Evolutionary conservation across 208 protist species (phyloP), one percentile per base, ranked within the genome.

Genomic region (Crithidia bombi): DNA sequence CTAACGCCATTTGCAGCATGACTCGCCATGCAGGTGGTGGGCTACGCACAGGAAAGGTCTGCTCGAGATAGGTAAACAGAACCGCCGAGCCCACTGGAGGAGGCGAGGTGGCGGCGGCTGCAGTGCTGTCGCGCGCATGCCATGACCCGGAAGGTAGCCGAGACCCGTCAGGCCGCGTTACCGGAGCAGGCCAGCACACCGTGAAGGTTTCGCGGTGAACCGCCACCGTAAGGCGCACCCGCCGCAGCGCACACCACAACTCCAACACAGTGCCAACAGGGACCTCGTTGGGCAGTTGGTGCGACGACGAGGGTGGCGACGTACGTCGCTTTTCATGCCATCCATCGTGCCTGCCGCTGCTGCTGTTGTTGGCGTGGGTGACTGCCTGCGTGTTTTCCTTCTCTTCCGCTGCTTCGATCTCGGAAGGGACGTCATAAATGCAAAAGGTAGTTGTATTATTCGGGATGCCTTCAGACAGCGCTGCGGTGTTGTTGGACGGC

Each of bases 131-230:
- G 14, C 33, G 21, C 5, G 35, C 25, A 39, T n/a, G n/a, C n/a
- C n/a, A n/a, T n/a, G 12, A 10, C 11, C 7, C 21, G 62, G 23
- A 17, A 46, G 10, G 0, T 35, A 71, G 77, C 35, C 73, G 63
- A 3, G 81, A 73, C n/a, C 82, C 82, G 54, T 79, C 78, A 1
- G 75, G 44, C 7, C 82, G 73, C 3, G 77, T 76, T 33, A 90
- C 81, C 2, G 73, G 81, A 2, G 84, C 87, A 17, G 91, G 91
- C 91, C 91, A 96, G 2, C 86, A 85, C 33, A 96, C 91, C 2
- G 81, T 85, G 78, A 96, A 96, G 12, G 83, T 87, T 7, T 62
- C 62, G 9, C 86, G 73, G 36, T 79, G 66, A n/a, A 56, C 61
- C 57, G 92, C 83, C 4, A 96, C 64, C 19, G 88, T 96, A 10